Percentiles rank a stretch among this genome's conserved stretches.
These are phyloP conservation scores for Penicillium aurantiogriseum DNA, from an alignment of 2,329 filamentous ascomycete genomes.

Conservation along the genomic window DNA sequence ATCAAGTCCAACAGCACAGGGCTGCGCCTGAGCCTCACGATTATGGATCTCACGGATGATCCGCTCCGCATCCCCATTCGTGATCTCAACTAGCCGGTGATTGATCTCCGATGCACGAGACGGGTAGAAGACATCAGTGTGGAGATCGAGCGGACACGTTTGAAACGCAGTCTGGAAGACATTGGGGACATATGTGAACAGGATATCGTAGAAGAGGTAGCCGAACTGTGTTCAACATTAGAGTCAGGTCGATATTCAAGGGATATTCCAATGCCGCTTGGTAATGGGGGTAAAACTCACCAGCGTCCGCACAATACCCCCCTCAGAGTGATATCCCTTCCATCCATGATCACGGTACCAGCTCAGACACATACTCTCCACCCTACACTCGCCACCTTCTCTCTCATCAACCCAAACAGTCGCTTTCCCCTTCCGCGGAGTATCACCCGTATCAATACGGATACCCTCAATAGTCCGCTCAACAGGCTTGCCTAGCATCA, in stretches of 20 bases:
- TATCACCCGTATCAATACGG: slow-evolving; percentile 65
- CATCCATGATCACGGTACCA: slow-evolving; percentile 80
- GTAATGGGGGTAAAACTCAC: slow-evolving; percentile 23
- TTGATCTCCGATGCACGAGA: slow-evolving; percentile 87
- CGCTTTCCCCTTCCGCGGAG: slow-evolving; percentile 45
- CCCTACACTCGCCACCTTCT: slow-evolving; percentile 72
- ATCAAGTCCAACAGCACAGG: slow-evolving; percentile 86
- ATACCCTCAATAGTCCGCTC: slow-evolving; percentile 75
- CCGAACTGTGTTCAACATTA: slow-evolving; percentile 53
- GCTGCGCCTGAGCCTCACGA: slow-evolving; percentile 66
- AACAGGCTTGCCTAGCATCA: slow-evolving; percentile 70
- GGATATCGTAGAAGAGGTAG: slow-evolving; percentile 87
- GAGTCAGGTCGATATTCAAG: neutral
- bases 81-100: slow-evolving; percentile 77
- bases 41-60: slow-evolving; percentile 69
- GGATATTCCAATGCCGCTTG: neutral
- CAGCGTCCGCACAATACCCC: slow-evolving; percentile 85
- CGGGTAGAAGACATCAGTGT: slow-evolving; percentile 89
- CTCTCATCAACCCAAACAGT: slow-evolving; percentile 84
- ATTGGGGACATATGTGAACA: slow-evolving; percentile 91
- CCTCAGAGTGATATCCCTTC: slow-evolving; percentile 94
- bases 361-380: slow-evolving; percentile 91
- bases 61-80: slow-evolving; percentile 70
- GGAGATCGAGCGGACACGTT: slow-evolving; percentile 86
- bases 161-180: slow-evolving; percentile 97